phyloP scores from a whole-genome alignment of 139 green algal species.

The Gonium pectorale region DNA sequence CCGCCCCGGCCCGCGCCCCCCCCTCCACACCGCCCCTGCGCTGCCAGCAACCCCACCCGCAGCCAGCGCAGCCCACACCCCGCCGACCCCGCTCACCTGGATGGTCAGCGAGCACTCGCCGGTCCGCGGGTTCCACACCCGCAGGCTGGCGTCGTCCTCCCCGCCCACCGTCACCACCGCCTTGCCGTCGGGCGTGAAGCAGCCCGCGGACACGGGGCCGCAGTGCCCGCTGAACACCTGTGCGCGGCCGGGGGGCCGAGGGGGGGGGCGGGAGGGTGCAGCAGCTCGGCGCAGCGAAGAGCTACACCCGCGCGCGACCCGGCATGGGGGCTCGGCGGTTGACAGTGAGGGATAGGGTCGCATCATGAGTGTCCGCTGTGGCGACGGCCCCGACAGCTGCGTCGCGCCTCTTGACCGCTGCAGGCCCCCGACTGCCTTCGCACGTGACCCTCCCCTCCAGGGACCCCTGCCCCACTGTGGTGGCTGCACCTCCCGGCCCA shows the following conservation, averaged over 20 bases:
- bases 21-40: neutral
- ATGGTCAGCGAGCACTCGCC: slow-evolving; percentile 75
- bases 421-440: no score
- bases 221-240: slow-evolving; percentile 91
- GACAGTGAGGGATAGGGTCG: no score
- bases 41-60: neutral
- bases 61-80: neutral
- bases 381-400: no score
- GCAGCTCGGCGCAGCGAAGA: no score
- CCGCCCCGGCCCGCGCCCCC: no score
- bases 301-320: no score
- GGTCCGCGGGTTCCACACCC: slow-evolving; percentile 88
- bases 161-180: slow-evolving; percentile 84
- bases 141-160: slow-evolving; percentile 83
- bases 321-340: no score
- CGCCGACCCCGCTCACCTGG: neutral
- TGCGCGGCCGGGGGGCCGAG: neutral
- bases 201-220: slow-evolving; percentile 83
- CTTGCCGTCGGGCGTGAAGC: slow-evolving; percentile 92
- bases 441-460: no score
- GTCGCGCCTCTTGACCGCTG: no score
- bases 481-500: no score
- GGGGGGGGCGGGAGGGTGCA: neutral
- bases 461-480: no score
- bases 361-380: no score